phyloP scores from a whole-genome alignment of 1,284 basidiomycete species.

The Cryptococcus sp. region DNA sequence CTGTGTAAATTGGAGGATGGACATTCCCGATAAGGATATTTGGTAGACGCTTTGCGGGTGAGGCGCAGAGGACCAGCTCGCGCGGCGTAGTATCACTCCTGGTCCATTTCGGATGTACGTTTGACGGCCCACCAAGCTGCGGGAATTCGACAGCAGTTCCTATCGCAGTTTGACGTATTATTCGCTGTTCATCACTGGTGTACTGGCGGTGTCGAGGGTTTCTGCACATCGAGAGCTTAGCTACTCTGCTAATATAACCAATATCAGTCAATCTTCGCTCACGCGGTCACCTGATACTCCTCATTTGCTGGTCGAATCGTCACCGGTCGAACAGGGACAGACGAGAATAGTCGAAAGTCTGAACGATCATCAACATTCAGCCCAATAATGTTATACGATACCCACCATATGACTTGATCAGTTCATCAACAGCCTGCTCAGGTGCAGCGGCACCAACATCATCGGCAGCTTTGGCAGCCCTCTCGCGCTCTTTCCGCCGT shows the following conservation, averaged over 20 bases:
- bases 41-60: not conserved
- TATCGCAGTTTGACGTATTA: constrained; percentile 1
- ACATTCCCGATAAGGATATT: not conserved
- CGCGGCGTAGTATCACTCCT: not conserved
- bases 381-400: not conserved
- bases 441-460: constrained; percentile 6
- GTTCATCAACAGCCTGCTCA: constrained; percentile 3
- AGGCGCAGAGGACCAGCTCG: not conserved
- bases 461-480: constrained; percentile 17
- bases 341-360: constrained; percentile 42
- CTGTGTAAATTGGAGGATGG: too few species aligned
- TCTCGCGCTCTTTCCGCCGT: constrained; percentile 44
- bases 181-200: not conserved
- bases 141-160: constrained; percentile 4
- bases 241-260: not conserved
- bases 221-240: constrained; percentile 3
- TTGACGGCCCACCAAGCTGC: constrained; percentile 8
- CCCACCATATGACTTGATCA: not conserved
- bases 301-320: constrained; percentile 20
- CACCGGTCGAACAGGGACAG: constrained; percentile 25
- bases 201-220: constrained; percentile 14
- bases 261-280: constrained; percentile 5
- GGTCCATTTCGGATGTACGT: constrained; percentile 2
- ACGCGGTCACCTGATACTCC: constrained; percentile 25
- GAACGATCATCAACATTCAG: not conserved